Evolutionary conservation across 352 stramenopile genomes (phyloP).

Genomic region (Globisporangium splendens): DNA sequence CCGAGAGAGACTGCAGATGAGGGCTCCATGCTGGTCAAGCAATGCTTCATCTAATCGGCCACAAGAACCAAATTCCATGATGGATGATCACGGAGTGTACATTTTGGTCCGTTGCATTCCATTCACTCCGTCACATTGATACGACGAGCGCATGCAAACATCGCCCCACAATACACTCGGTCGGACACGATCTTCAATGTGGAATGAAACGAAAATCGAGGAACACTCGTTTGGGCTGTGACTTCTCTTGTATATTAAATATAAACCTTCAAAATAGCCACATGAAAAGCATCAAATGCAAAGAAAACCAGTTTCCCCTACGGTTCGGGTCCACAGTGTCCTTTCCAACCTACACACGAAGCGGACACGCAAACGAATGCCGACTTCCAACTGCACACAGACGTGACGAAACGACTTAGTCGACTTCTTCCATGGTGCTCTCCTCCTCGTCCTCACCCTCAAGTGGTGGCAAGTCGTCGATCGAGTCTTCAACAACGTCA

Average conservation of each 20-base stretch:
- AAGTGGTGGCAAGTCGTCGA: slow-evolving; percentile 96
- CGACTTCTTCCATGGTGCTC: slow-evolving; percentile 98
- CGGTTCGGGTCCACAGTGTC: slow-evolving; percentile 2
- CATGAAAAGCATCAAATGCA: slow-evolving; percentile 39
- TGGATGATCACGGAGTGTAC: too few species aligned
- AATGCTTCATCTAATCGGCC: too few species aligned
- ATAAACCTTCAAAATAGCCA: slow-evolving; percentile 54
- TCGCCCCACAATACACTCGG: too few species aligned
- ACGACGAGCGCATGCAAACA: too few species aligned
- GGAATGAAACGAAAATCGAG: neutral
- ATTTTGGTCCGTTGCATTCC: too few species aligned
- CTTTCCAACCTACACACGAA: neutral
- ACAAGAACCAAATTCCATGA: too few species aligned
- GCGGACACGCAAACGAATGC: slow-evolving; percentile 3
- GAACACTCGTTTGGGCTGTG: slow-evolving; percentile 2
- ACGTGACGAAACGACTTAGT: slow-evolving; percentile 78
- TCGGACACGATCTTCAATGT: too few species aligned
- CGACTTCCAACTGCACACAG: neutral
- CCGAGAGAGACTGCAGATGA: too few species aligned
- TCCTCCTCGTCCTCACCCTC: slow-evolving; percentile 96
- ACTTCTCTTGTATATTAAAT: slow-evolving; percentile 51
- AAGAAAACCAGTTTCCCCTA: slow-evolving; percentile 17
- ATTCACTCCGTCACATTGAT: too few species aligned
- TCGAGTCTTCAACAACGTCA: slow-evolving; percentile 90
- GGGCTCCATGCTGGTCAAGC: too few species aligned